phyloP scores from a whole-genome alignment of 257 asterid species.

The Thymus quinquecostatus region DNA sequence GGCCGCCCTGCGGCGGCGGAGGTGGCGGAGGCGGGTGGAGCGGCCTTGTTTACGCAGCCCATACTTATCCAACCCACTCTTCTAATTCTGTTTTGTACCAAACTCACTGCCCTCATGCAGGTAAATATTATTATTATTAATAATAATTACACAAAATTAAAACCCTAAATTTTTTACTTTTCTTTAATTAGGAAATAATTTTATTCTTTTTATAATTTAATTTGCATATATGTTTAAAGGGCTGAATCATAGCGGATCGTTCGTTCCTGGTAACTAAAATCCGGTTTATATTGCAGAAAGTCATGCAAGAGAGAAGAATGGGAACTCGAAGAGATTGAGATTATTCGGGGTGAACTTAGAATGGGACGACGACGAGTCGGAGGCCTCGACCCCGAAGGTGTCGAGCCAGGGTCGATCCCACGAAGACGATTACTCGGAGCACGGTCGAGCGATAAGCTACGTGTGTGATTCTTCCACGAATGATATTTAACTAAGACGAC shows the following conservation, averaged over 20 bases:
- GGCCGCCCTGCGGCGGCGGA: constrained; percentile 4
- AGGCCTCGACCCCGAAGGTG: constrained; percentile 23
- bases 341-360: constrained; percentile 88
- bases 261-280: too few species aligned
- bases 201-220: background rate
- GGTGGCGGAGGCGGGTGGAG: constrained; percentile 37
- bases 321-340: constrained; percentile 70
- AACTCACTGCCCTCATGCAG: constrained; percentile 65
- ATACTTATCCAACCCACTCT: constrained; percentile 48
- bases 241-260: too few species aligned
- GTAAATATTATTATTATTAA: constrained; percentile 38
- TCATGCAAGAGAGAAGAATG: constrained; percentile 34
- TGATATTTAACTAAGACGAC: background rate
- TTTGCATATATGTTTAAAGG: too few species aligned
- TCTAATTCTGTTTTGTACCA: constrained; percentile 46
- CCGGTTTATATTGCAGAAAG: constrained; percentile 6
- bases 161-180: too few species aligned
- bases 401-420: constrained; percentile 23
- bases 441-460: constrained; percentile 46
- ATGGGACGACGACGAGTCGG: constrained; percentile 48
- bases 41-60: constrained; percentile 37
- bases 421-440: constrained; percentile 29
- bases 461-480: constrained; percentile 1
- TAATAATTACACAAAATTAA: too few species aligned
- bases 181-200: too few species aligned